Evolutionary conservation across 2,329 filamentous ascomycete species (phyloP).

Genomic region (Neofusicoccum sp.): DNA sequence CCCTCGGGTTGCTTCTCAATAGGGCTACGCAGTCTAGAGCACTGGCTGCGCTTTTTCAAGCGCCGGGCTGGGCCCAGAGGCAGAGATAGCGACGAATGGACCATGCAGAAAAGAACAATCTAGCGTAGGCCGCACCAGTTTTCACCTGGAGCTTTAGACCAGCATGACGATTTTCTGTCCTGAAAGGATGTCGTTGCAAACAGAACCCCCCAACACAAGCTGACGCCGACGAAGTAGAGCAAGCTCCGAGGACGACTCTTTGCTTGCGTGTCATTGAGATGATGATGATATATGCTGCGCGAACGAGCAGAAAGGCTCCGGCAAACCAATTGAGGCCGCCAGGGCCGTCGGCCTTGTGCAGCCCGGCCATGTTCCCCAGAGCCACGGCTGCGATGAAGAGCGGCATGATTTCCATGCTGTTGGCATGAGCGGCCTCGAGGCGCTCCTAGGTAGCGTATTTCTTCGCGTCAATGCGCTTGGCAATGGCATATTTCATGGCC

Average conservation of each 20-base stretch:
- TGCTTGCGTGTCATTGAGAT: conserved; percentile 28
- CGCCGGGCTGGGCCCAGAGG: no score
- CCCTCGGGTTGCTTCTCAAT: no score
- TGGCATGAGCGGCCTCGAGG: conserved; percentile 45
- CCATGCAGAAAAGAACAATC: no score
- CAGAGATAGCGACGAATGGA: no score
- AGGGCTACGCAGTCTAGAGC: no score
- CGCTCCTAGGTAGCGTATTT: conserved; percentile 45
- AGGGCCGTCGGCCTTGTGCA: conserved; percentile 26
- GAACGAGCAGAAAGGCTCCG: conserved; percentile 35
- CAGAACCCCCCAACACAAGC: conserved; percentile 31
- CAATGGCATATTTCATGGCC: conserved; percentile 35
- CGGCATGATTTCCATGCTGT: conserved; percentile 48
- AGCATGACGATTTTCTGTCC: no score
- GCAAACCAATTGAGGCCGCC: conserved; percentile 37
- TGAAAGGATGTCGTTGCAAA: conserved; percentile 1
- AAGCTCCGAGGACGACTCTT: conserved; percentile 26
- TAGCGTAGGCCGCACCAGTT: no score
- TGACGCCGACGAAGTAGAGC: conserved; percentile 29
- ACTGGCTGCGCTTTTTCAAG: no score
- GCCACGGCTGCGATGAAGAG: conserved; percentile 46
- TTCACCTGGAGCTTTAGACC: no score
- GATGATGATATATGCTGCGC: conserved; percentile 33
- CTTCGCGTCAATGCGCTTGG: conserved; percentile 36
- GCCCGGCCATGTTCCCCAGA: conserved; percentile 41